Evolutionary conservation across 768 basidiomycete genomes (phyloP), one percentile per base, ranked within the genome.

Genomic region (Erythrobasidium yunnanense): DNA sequence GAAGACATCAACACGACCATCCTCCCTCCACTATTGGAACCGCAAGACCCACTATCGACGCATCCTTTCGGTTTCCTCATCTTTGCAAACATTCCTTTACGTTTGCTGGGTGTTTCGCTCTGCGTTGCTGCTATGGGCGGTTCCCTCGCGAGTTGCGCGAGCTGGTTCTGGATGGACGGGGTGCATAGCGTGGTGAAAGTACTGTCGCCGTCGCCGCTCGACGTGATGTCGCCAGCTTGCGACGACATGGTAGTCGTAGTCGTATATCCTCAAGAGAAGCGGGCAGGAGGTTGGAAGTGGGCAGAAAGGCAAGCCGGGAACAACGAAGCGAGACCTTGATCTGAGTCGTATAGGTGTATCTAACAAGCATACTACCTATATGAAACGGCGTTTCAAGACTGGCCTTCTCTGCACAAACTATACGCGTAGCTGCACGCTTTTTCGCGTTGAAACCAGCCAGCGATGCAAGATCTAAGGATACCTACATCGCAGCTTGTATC

Each of bases 151-250:
- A 60, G 57, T n/a, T 38, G 17, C 4, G 30, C 66, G 33, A 5
- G 34, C 54, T 66, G 66, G 29, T 25, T 35, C 20, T 30, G 8
- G 3, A 38, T 20, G 20, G 66, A 60, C n/a, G 66, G 66, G 35
- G 66, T 66, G 13, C 35, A 20, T 20, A 66, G 42, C 45, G 33
- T 46, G 55, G 23, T 27, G 27, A 66, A 60, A 11, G 66, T 60
- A 38, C 33, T 20, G 54, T 55, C 30, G n/a, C 33, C 49, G 5
- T 50, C 51, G 33, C 33, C 51, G 51, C 33, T 18, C n/a, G 54
- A 20, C 54, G 23, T 30, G 54, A 20, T 20, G 4, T 18, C 30
- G 3, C 7, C 54, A 33, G 18, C 33, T 27, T 30, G 42, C 30
- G 47, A 38, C 30, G 23, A 22, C 29, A 5, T 25, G 30, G 20